Evolutionary conservation across 805 yeast species (phyloP), one percentile per base, ranked within the genome.

Genomic region (Kluyveromyces starmeri): DNA sequence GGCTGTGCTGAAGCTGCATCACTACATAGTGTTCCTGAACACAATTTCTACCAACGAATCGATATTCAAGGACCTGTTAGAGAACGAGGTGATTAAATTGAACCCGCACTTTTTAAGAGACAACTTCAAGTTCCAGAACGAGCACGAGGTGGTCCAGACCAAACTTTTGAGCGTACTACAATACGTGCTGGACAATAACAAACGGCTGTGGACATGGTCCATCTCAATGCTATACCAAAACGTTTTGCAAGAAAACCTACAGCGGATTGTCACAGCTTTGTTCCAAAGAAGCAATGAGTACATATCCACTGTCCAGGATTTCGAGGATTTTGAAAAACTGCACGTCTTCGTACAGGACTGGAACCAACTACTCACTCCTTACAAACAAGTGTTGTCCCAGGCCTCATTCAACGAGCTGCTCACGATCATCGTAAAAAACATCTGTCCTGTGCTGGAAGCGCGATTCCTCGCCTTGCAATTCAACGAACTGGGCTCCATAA

Each of bases 401-500:
- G 61, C 64, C 5, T 72, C 76, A 14, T 83, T 68, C 52, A 59
- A 58, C 16, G 55, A 36, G 57, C 38, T 70, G 34, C 56, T 83
- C 26, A 58, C 70, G 15, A 49, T 64, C 4, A 62, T 77, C 4
- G 78, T 82, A 5, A 58, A 68, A 3, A 62, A 70, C 28, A 49
- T 83, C 17, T 75, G 85, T 2, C 61, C 61, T 14, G 45, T 70
- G 12, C 48, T 85, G 3, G 95, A 84, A 48, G 68, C 71, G 41
- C 77, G 77, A 46, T 62, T 89, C 19, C 73, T 89, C 75, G 45
- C 66, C 3, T 64, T 83, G 29, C 75, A 73, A 44, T 73, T 85
- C 40, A 86, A 83, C 50, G 94, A 83, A 46, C 59, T 83, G 26
- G 97, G 96, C 1, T 77, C 94, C 0, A 68, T 85, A 13, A 81